phyloP scores from a whole-genome alignment of 2,329 filamentous ascomycete species.

The Fusarium liriodendri region DNA sequence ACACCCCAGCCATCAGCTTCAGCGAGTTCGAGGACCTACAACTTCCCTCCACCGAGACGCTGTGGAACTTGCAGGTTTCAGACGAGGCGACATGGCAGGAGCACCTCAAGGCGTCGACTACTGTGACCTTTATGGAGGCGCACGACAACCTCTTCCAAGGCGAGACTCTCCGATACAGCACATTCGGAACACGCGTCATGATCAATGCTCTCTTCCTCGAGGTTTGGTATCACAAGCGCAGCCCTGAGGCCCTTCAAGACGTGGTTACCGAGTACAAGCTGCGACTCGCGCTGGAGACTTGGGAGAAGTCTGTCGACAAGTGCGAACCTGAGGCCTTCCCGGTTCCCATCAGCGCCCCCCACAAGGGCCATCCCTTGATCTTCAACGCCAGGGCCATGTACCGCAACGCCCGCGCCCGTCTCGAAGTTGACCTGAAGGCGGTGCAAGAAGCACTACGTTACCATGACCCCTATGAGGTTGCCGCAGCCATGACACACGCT shows the following conservation, averaged over 20 bases:
- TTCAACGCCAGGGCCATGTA: constrained; percentile 99
- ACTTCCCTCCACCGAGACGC: constrained; percentile 89
- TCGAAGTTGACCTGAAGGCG: constrained; percentile 94
- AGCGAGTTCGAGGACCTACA: constrained; percentile 96
- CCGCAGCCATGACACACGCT: constrained; percentile 94
- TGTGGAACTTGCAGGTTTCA: constrained; percentile 87
- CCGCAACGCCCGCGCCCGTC: constrained; percentile 89
- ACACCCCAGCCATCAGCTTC: constrained; percentile 97
- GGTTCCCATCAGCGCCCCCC: constrained; percentile 90
- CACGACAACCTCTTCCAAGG: constrained; percentile 97
- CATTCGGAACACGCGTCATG: constrained; percentile 97
- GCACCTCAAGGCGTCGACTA: constrained; percentile 75
- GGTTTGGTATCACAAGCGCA: constrained; percentile 99
- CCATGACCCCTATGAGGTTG: constrained; percentile 97
- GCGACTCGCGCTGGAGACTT: constrained; percentile 94
- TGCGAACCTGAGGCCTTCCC: constrained; percentile 92
- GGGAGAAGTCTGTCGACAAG: constrained; percentile 94
- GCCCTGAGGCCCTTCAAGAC: constrained; percentile 95
- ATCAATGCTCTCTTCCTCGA: constrained; percentile 98
- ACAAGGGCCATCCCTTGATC: constrained; percentile 94
- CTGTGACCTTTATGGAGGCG: constrained; percentile 90
- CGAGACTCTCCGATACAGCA: constrained; percentile 90
- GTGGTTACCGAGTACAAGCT: constrained; percentile 99
- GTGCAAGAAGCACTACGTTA: constrained; percentile 97
- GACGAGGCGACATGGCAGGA: constrained; percentile 90